Conservation (phyloP, 1,284 basidiomycete genomes). For the Ceratobasidium papillatum region DNA sequence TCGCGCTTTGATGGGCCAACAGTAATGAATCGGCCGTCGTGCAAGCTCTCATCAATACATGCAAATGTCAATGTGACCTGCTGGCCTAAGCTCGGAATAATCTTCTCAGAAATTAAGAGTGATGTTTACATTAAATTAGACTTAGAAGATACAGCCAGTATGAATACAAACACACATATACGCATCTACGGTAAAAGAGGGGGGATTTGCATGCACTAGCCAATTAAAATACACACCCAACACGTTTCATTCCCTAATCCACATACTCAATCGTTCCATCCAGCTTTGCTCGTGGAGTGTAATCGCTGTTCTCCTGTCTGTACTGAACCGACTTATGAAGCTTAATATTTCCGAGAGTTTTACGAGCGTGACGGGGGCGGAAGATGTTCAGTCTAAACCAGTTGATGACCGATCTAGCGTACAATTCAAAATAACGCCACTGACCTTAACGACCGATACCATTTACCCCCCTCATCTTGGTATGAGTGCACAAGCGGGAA, state of each 20-base stretch:
- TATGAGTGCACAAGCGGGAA: conserved; percentile 32
- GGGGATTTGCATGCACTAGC: too few relatives aligned
- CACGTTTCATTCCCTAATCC: neutral
- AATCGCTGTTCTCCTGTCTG: neutral
- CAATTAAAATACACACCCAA: neutral
- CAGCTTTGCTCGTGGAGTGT: conserved; percentile 7
- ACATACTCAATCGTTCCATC: conserved; percentile 22
- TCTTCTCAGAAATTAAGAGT: too few relatives aligned
- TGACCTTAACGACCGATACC: conserved; percentile 27
- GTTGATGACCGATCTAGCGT: neutral
- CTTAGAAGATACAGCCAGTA: too few relatives aligned
- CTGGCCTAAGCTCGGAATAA: too few relatives aligned
- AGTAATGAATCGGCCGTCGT: too few relatives aligned
- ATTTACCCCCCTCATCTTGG: conserved; percentile 25
- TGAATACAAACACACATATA: too few relatives aligned
- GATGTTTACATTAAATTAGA: too few relatives aligned
- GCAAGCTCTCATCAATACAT: too few relatives aligned
- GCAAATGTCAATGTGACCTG: too few relatives aligned
- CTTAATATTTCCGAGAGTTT: conserved; percentile 18
- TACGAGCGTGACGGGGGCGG: conserved; percentile 28
- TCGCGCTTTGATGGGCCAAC: too few relatives aligned
- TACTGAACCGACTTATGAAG: conserved; percentile 27
- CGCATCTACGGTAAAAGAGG: too few relatives aligned
- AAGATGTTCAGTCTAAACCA: conserved; percentile 26
- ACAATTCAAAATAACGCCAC: neutral